Conservation (phyloP, 1,284 basidiomycete genomes). For the Trichosporon faecale region DNA sequence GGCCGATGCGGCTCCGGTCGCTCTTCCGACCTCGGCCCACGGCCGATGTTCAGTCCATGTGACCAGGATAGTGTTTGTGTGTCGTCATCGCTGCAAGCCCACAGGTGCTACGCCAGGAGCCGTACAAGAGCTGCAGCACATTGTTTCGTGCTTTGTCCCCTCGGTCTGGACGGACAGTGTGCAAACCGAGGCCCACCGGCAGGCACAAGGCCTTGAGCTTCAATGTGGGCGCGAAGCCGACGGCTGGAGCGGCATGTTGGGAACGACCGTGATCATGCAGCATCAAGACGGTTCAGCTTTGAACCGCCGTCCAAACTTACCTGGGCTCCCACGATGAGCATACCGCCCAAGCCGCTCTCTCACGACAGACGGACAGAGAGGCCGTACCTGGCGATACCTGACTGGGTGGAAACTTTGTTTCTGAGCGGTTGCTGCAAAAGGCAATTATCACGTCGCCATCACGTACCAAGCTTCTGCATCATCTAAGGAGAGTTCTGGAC, state of each 20-base stretch:
- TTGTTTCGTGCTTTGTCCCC: neutral
- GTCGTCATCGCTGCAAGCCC: neutral
- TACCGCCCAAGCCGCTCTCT: neutral
- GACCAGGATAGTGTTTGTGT: neutral
- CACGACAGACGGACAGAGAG: neutral
- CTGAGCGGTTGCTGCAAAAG: neutral
- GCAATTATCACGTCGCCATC: neutral
- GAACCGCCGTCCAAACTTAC: neutral
- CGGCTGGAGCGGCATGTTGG: neutral
- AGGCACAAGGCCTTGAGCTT: neutral
- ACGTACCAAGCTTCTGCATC: neutral
- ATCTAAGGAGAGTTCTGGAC: neutral
- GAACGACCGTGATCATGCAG: neutral
- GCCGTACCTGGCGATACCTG: neutral
- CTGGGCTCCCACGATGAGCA: neutral
- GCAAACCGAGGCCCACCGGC: neutral
- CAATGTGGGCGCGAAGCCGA: neutral
- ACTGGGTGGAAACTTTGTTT: slow-evolving; percentile 1
- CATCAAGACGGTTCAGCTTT: neutral
- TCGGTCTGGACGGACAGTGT: neutral
- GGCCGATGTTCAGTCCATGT: slow-evolving; percentile 1
- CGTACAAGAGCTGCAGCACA: neutral
- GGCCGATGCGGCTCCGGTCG: neutral
- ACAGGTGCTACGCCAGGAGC: neutral
- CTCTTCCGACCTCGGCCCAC: neutral